Evolutionary conservation across 768 basidiomycete species (phyloP).

Genomic region (Daedalea quercina): DNA sequence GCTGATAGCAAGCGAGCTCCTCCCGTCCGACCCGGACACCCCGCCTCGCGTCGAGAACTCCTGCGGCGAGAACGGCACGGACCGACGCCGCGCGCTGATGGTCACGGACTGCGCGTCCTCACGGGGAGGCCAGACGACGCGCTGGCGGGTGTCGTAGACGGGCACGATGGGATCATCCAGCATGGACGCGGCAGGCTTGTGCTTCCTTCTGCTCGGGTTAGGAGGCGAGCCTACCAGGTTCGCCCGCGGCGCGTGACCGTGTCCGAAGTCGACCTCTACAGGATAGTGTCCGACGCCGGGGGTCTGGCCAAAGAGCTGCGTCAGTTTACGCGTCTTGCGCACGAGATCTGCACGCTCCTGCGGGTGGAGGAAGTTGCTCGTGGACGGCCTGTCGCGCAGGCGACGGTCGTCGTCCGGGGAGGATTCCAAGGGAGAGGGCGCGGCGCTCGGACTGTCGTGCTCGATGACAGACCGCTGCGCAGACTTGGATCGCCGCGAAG

Average conservation of each 20-base stretch:
- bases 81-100: conserved; percentile 40
- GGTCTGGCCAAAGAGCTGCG: conserved; percentile 72
- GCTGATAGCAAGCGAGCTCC: too few species aligned
- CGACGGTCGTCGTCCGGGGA: not conserved
- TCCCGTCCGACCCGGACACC: too few species aligned
- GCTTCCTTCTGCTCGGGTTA: conserved; percentile 11
- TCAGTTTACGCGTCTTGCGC: conserved; percentile 67
- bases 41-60: conserved; percentile 27
- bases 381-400: conserved; percentile 40
- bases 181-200: conserved; percentile 20
- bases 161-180: conserved; percentile 14
- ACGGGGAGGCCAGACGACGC: conserved; percentile 27
- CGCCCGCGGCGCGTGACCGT: conserved; percentile 13
- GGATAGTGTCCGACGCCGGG: conserved; percentile 27
- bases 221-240: not conserved
- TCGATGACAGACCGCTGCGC: conserved; percentile 5
- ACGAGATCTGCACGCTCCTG: conserved; percentile 68
- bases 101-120: conserved; percentile 20
- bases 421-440: not conserved
- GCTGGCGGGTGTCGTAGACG: conserved; percentile 7
- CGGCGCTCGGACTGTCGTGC: not conserved
- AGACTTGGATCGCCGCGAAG: conserved; percentile 22
- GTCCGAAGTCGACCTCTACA: conserved; percentile 11
- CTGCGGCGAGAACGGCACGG: conserved; percentile 45
- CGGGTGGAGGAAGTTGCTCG: conserved; percentile 59